Percentiles rank a stretch among this genome's conserved stretches.
Evolutionary conservation across 2,329 filamentous ascomycete genomes (phyloP).

Genomic region (Macrophomina phaseolina): DNA sequence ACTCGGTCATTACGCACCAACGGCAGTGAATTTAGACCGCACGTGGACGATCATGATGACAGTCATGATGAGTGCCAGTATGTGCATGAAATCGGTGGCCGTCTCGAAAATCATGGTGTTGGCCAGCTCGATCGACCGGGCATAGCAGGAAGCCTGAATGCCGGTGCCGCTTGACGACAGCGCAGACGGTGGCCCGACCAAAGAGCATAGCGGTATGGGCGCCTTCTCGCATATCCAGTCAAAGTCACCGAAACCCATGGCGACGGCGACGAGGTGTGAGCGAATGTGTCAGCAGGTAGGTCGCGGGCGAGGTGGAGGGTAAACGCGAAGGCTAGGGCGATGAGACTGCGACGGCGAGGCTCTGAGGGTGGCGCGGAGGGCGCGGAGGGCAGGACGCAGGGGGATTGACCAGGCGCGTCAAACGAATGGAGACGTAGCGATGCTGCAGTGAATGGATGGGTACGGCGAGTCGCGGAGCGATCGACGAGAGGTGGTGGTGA

Average conservation of each 20-base stretch:
- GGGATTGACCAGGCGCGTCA: background rate
- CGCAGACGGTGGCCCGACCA: conserved; percentile 76
- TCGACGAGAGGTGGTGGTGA: conserved; percentile 18
- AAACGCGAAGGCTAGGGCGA: background rate
- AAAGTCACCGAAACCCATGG: conserved; percentile 93
- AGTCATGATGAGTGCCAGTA: conserved; percentile 87
- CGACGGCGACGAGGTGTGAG: conserved; percentile 37
- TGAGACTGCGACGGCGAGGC: background rate
- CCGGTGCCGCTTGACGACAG: conserved; percentile 72
- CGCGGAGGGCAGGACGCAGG: background rate
- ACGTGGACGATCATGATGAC: conserved; percentile 98
- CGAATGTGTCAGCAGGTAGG: background rate
- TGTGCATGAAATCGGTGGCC: conserved; percentile 90
- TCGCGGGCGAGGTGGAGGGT: background rate
- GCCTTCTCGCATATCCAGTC: conserved; percentile 82
- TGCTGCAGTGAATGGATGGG: conserved; percentile 9
- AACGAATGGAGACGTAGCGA: conserved; percentile 13
- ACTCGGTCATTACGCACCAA: conserved; percentile 66
- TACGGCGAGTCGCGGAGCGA: background rate
- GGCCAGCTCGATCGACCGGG: conserved; percentile 91
- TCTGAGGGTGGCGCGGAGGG: conserved; percentile 13
- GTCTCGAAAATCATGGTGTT: conserved; percentile 99
- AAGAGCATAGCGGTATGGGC: conserved; percentile 83
- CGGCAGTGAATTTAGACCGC: conserved; percentile 95
- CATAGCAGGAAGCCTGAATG: conserved; percentile 90